Base-by-base conservation (phyloP, 1,284 basidiomycete genomes). In the Polyporus tsugae region DNA sequence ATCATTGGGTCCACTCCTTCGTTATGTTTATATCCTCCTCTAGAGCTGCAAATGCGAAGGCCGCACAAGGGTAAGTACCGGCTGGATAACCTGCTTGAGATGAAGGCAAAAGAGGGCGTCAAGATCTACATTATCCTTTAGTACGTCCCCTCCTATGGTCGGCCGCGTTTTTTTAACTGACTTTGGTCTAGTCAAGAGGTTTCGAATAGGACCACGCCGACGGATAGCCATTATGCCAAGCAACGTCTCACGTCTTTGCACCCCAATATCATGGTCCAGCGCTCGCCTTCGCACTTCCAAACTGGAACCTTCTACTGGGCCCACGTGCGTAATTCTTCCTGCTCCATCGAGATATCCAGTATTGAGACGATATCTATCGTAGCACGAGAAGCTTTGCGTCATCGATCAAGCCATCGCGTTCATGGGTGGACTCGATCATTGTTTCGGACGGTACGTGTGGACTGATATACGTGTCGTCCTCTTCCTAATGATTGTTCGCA, bases 301-400 rank as follows among this genome's bases (percentile, higher is more conserved):
- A 98, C 96, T 0, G 97, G 97, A 4, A 99, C 97, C 0, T 96
- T 98, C 79, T 98, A 98, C 78, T 99, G 97, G 97, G 96, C 96
- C 39, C 96, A 98, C 82, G 95, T 95, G 42, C 1, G 65, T 65
- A 17, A 0, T 22, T 4, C 15, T 38, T 19, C 17, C 15, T 15
- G 11, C 10, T 22, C 9, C 36, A n/a, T 39, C 6, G 1, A 46
- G 36, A 65, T 41, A 17, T 6, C 53, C 9, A 42, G 6, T 55
- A 69, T 57, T 69, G 9, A 41, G 69, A 49, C 39, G 29, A 53
- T n/a, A 10, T n/a, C 11, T 60, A 59, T 36, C 63, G 60, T 62
- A 97, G 91, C 98, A 99, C 81, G 98, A 99, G 83, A 99, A 99
- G 80, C 80, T 99, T 69, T 99, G 97, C 78, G 95, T 99, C 17